These are phyloP conservation scores for Chlorophyllum brunneum DNA, from an alignment of 768 basidiomycete genomes.

Conservation along the genomic window DNA sequence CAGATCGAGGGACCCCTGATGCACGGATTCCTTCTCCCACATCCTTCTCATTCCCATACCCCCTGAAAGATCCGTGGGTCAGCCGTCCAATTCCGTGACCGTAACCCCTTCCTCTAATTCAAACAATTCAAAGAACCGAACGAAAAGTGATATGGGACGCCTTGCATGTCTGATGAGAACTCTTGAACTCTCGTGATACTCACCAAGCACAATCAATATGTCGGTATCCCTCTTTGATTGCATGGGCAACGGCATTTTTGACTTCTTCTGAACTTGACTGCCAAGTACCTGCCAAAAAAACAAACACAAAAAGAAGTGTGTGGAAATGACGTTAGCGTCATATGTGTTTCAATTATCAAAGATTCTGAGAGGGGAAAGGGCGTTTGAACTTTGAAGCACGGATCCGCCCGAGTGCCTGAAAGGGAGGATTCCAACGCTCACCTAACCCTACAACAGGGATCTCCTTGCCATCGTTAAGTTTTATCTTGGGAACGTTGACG, in stretches of 20 bases:
- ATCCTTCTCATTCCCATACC: conserved; percentile 73
- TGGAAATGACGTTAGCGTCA: conserved; percentile 11
- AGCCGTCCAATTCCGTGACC: conserved; percentile 8
- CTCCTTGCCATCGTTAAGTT: conserved; percentile 55
- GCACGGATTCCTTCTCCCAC: conserved; percentile 78
- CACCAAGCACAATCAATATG: conserved; percentile 70
- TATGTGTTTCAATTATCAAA: conserved; percentile 9
- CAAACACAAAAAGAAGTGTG: background rate
- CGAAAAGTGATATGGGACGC: background rate
- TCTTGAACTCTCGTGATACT: conserved; percentile 13
- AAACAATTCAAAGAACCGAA: background rate
- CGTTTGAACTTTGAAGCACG: too few species aligned
- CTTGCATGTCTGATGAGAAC: background rate
- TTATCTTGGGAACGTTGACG: conserved; percentile 38
- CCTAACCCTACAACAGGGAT: conserved; percentile 62
- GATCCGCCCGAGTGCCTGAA: background rate
- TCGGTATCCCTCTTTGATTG: conserved; percentile 74
- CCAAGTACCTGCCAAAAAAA: conserved; percentile 62
- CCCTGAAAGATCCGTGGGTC: conserved; percentile 35
- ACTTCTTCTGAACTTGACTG: conserved; percentile 75
- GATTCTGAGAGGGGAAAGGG: background rate
- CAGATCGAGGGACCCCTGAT: conserved; percentile 72
- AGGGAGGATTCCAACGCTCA: too few species aligned
- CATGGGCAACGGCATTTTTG: conserved; percentile 63
- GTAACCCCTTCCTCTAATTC: background rate